phyloP scores from a whole-genome alignment of 2,329 filamentous ascomycete genomes.

The Monosporascus cannonballus region DNA sequence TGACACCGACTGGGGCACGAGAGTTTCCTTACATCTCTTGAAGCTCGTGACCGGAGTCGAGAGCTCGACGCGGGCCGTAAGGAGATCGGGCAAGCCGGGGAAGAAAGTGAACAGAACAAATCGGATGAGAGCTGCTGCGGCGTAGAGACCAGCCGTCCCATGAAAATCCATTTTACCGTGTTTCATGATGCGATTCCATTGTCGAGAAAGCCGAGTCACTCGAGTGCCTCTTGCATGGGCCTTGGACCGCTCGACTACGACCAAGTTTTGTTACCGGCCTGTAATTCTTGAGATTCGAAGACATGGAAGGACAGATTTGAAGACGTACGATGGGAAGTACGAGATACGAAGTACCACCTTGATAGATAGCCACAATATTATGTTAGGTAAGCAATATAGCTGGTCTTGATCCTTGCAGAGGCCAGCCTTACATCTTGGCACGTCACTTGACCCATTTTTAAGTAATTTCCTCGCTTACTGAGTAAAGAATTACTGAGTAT shows the following conservation, averaged over 20 bases:
- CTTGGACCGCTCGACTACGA: no score
- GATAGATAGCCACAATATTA: neutral
- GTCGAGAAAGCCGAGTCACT: slow-evolving; percentile 10
- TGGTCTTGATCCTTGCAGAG: no score
- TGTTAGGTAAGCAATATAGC: no score
- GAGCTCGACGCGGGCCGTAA: slow-evolving; percentile 90
- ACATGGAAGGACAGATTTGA: neutral
- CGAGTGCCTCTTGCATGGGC: neutral
- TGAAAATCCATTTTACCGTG: slow-evolving; percentile 30
- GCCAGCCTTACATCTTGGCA: neutral
- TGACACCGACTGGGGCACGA: no score
- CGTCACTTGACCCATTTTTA: no score
- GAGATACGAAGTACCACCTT: no score
- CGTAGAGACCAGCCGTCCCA: slow-evolving; percentile 59
- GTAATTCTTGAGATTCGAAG: no score
- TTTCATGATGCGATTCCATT: slow-evolving; percentile 25
- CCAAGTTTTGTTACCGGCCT: no score
- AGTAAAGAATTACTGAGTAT: no score
- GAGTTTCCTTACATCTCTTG: slow-evolving; percentile 69
- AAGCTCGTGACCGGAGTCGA: slow-evolving; percentile 97
- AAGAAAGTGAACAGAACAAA: slow-evolving; percentile 76
- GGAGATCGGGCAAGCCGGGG: slow-evolving; percentile 73
- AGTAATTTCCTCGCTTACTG: neutral
- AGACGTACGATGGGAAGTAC: neutral
- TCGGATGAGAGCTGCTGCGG: slow-evolving; percentile 69